Conservation (phyloP, 2,329 filamentous ascomycete species). For the Drechslera avenae region DNA sequence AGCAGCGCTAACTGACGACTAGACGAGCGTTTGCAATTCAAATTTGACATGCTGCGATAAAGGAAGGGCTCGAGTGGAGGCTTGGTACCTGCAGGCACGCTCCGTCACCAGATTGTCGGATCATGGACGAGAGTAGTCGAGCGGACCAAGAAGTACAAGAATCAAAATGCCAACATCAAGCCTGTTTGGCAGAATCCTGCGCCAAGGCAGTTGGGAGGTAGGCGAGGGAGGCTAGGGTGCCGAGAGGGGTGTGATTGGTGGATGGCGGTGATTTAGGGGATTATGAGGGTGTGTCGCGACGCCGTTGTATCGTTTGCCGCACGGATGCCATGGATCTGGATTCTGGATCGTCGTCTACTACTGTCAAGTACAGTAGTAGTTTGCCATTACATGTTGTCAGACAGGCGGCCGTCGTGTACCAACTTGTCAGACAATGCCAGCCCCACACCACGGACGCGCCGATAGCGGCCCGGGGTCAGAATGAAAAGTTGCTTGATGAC, state of each 20-base stretch:
- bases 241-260: not conserved
- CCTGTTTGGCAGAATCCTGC: not conserved
- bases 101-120: constrained; percentile 8
- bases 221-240: not conserved
- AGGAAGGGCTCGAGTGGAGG: constrained; percentile 1
- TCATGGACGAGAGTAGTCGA: not conserved
- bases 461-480: constrained; percentile 19
- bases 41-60: constrained; percentile 15
- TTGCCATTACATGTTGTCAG: no score
- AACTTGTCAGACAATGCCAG: constrained; percentile 1
- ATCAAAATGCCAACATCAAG: constrained; percentile 12
- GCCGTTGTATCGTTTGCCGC: no score
- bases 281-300: not conserved
- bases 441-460: constrained; percentile 24
- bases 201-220: constrained; percentile 4
- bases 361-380: no score
- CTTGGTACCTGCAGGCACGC: not conserved
- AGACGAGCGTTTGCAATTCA: constrained; percentile 9
- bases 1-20: constrained; percentile 12
- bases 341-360: no score
- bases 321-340: no score
- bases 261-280: not conserved
- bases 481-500: no score
- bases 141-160: constrained; percentile 1
- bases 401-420: constrained; percentile 18